Percentiles rank a stretch among this genome's conserved stretches.
These are phyloP conservation scores for Harringtonia aguacate DNA, from an alignment of 2,329 filamentous ascomycete species.

Conservation along the genomic window DNA sequence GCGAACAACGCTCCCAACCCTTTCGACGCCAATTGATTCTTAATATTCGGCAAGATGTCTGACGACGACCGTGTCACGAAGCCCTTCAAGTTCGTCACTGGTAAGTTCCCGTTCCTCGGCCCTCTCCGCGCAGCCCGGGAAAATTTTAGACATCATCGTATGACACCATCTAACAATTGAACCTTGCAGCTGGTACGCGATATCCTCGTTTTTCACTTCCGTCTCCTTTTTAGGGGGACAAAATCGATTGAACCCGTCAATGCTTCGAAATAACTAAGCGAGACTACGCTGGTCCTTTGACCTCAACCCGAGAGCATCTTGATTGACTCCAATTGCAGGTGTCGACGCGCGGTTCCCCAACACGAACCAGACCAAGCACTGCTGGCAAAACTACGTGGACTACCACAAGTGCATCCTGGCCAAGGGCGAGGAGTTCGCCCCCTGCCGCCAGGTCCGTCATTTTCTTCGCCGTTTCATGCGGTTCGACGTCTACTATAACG, in stretches of 20 bases:
- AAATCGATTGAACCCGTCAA: no score
- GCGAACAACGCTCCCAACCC: background rate
- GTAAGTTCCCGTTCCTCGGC: constrained; percentile 7
- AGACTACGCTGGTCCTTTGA: no score
- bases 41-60: constrained; percentile 62
- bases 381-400: constrained; percentile 99
- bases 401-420: constrained; percentile 99
- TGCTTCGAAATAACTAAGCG: no score
- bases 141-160: constrained; percentile 12
- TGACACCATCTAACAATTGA: constrained; percentile 2
- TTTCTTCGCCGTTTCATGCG: background rate
- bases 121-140: background rate
- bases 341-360: constrained; percentile 99
- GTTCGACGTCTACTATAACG: background rate
- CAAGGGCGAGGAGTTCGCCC: constrained; percentile 97
- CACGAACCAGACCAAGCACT: constrained; percentile 98
- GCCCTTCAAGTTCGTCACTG: constrained; percentile 99
- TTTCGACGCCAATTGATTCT: constrained; percentile 19
- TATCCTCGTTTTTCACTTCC: background rate
- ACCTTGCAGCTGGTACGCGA: constrained; percentile 10
- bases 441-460: constrained; percentile 76
- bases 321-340: constrained; percentile 45
- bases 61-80: constrained; percentile 85
- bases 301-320: no score
- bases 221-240: background rate